Evolutionary conservation across 352 stramenopile genomes (phyloP).

Genomic region (Pythium oligandrum): DNA sequence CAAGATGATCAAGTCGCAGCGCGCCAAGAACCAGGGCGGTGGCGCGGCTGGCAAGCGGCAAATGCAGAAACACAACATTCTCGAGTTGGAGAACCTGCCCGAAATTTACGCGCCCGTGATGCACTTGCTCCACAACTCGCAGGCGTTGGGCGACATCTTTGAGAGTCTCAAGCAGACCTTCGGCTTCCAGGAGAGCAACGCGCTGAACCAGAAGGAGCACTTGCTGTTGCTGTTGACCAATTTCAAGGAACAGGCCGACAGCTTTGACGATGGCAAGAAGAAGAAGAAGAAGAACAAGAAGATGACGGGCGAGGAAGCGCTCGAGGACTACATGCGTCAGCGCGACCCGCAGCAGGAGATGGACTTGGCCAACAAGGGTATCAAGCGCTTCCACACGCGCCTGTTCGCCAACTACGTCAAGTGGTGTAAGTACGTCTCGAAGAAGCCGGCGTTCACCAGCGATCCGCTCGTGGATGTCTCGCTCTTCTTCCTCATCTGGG

Average conservation of each 20-base stretch:
- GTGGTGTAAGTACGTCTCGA: constrained; percentile 86
- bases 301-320: constrained; percentile 19
- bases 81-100: constrained; percentile 63
- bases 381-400: constrained; percentile 68
- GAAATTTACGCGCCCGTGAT: constrained; percentile 57
- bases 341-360: constrained; percentile 62
- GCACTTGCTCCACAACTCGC: constrained; percentile 52
- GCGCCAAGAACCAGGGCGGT: constrained; percentile 30
- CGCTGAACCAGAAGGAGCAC: constrained; percentile 75
- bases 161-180: constrained; percentile 94
- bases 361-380: constrained; percentile 69
- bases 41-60: constrained; percentile 10
- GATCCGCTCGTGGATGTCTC: constrained; percentile 77
- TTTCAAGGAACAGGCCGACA: constrained; percentile 58
- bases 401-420: constrained; percentile 86
- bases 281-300: constrained; percentile 47
- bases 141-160: constrained; percentile 72
- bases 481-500: constrained; percentile 85
- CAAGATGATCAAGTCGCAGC: constrained; percentile 83
- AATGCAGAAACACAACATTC: constrained; percentile 65
- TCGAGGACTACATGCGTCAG: constrained; percentile 27
- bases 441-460: constrained; percentile 71
- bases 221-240: constrained; percentile 77
- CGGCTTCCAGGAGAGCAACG: constrained; percentile 92
- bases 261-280: constrained; percentile 19